These are phyloP conservation scores for Kodamaea alishanica DNA, from an alignment of 1,139 yeast species.

Conservation along the genomic window DNA sequence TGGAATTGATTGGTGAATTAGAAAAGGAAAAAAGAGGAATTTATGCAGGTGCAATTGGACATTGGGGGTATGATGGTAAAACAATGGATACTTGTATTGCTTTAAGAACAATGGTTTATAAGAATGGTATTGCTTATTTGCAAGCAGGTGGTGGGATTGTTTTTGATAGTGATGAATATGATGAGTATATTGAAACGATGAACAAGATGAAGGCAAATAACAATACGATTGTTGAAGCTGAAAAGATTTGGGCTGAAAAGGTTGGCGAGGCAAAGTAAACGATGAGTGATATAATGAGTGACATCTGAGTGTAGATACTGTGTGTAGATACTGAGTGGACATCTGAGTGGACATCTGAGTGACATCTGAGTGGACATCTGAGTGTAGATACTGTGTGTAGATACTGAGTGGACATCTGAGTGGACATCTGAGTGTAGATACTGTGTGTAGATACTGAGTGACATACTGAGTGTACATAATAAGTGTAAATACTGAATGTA, in stretches of 20 bases:
- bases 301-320: neutral
- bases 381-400: no score
- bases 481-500: no score
- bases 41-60: slow-evolving; percentile 99
- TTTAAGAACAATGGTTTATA: slow-evolving; percentile 90
- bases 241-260: slow-evolving; percentile 64
- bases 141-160: slow-evolving; percentile 99
- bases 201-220: slow-evolving; percentile 95
- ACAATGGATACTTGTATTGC: slow-evolving; percentile 98
- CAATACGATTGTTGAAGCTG: slow-evolving; percentile 86
- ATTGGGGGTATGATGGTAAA: slow-evolving; percentile 91
- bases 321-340: neutral
- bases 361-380: no score
- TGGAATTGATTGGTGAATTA: slow-evolving; percentile 87
- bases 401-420: no score
- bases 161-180: slow-evolving; percentile 89
- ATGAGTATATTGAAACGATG: slow-evolving; percentile 93
- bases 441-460: no score
- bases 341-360: no score
- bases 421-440: no score
- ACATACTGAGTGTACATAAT: no score
- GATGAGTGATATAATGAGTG: no score
- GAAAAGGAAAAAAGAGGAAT: slow-evolving; percentile 93
- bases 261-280: slow-evolving; percentile 29
- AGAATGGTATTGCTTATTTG: slow-evolving; percentile 83